These are phyloP conservation scores for Mycena venus DNA, from an alignment of 768 basidiomycete species.

Conservation along the genomic window DNA sequence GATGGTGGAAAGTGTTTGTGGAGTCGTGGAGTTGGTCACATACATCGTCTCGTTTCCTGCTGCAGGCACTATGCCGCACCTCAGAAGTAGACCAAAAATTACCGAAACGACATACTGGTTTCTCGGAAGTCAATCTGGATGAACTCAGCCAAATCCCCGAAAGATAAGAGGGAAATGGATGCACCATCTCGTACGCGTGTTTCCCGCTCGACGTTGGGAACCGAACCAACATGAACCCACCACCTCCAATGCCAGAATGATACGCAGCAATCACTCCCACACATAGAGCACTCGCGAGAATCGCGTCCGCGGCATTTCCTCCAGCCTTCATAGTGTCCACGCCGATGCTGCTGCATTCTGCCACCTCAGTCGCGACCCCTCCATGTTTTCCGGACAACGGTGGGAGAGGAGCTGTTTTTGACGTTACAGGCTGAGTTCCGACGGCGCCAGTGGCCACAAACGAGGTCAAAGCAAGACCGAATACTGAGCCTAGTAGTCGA, in stretches of 20 bases:
- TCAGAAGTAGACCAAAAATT: neutral
- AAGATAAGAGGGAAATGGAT: conserved; percentile 17
- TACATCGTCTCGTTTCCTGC: conserved; percentile 74
- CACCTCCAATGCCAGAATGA: conserved; percentile 47
- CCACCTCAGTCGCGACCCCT: conserved; percentile 30
- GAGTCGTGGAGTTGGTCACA: conserved; percentile 46
- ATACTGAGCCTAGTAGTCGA: neutral
- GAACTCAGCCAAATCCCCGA: conserved; percentile 43
- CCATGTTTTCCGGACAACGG: conserved; percentile 27
- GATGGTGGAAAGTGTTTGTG: conserved; percentile 52
- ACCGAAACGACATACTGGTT: conserved; percentile 38
- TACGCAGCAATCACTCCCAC: conserved; percentile 52
- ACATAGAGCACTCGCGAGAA: conserved; percentile 59
- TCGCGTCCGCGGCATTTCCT: conserved; percentile 64
- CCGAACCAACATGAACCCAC: conserved; percentile 37
- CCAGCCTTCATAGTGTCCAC: conserved; percentile 55
- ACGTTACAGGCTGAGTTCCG: neutral
- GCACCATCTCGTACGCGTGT: conserved; percentile 27
- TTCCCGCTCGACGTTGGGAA: neutral
- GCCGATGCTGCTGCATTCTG: conserved; percentile 56
- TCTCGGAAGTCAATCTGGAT: conserved; percentile 78
- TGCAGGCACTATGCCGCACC: conserved; percentile 57
- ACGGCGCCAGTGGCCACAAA: neutral
- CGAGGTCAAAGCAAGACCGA: neutral
- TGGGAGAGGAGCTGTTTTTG: neutral